Conservation (phyloP, 176 grass and related monocot species). For the Metroxylon sagu region DNA sequence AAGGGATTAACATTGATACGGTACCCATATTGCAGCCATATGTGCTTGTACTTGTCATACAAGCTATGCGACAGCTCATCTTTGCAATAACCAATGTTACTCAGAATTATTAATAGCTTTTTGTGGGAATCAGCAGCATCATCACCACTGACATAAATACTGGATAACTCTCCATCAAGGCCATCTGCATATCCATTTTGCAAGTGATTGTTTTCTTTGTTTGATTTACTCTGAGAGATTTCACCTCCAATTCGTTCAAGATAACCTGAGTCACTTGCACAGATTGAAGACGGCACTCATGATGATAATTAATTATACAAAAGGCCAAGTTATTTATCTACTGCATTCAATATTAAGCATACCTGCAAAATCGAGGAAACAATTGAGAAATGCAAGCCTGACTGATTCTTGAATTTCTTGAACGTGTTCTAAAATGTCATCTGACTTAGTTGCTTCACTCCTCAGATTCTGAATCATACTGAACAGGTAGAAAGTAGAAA, state of each 20-base stretch:
- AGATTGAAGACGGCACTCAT: background rate
- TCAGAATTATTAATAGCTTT: constrained; percentile 89
- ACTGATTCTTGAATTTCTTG: constrained; percentile 97
- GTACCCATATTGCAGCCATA: constrained; percentile 71
- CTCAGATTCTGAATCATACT: constrained; percentile 90
- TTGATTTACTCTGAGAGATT: constrained; percentile 66
- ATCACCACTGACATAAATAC: constrained; percentile 20
- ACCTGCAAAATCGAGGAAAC: constrained; percentile 96
- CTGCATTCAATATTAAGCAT: constrained; percentile 2
- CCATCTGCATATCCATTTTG: constrained; percentile 83
- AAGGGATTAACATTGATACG: background rate
- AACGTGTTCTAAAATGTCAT: constrained; percentile 68
- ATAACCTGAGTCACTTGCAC: constrained; percentile 63
- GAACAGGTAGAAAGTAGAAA: constrained; percentile 33
- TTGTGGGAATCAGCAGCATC: constrained; percentile 40
- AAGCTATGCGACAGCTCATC: constrained; percentile 74
- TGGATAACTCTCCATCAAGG: constrained; percentile 38
- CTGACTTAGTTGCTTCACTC: constrained; percentile 65
- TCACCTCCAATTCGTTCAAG: constrained; percentile 67
- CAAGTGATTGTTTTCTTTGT: constrained; percentile 60
- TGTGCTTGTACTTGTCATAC: constrained; percentile 84
- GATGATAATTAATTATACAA: too few species aligned
- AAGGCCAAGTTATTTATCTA: background rate
- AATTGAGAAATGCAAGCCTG: constrained; percentile 95
- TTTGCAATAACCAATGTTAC: constrained; percentile 99